Evolutionary conservation across 148 eudicot genomes (phyloP).

Genomic region (Spergularia marina): DNA sequence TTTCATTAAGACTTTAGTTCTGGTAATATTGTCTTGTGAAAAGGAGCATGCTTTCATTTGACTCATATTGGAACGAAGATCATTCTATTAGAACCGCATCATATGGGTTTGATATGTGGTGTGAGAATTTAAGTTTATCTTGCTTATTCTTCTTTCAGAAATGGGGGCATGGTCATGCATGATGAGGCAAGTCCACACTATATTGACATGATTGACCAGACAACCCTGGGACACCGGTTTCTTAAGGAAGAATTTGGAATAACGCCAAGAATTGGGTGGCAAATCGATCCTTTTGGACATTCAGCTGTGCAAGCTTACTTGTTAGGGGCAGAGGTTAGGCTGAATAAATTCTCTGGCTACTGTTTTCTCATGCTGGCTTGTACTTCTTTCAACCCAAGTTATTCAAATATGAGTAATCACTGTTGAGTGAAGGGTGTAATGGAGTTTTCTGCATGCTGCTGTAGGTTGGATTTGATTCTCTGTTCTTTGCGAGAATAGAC

Average conservation of each 20-base stretch:
- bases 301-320: slow-evolving; percentile 98
- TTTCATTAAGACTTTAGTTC: not conserved
- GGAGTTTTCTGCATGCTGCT: slow-evolving; percentile 22
- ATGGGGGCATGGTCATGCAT: slow-evolving; percentile 96
- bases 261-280: slow-evolving; percentile 97
- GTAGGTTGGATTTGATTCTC: slow-evolving; percentile 97
- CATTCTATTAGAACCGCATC: not conserved
- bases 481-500: slow-evolving; percentile 89
- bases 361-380: not conserved
- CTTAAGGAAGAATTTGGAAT: slow-evolving; percentile 77
- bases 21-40: not conserved
- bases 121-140: not conserved
- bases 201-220: slow-evolving; percentile 98
- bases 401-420: slow-evolving; percentile 4
- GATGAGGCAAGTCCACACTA: slow-evolving; percentile 96
- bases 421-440: not conserved
- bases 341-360: slow-evolving; percentile 7
- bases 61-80: not conserved
- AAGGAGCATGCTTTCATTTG: not conserved
- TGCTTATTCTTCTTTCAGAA: slow-evolving; percentile 42
- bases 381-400: not conserved
- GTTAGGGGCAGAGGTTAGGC: slow-evolving; percentile 85
- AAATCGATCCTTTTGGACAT: slow-evolving; percentile 99
- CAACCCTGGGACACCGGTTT: slow-evolving; percentile 81
- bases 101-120: not conserved